phyloP scores from a whole-genome alignment of 306 rosid genomes.

The Lupinus albus region DNA sequence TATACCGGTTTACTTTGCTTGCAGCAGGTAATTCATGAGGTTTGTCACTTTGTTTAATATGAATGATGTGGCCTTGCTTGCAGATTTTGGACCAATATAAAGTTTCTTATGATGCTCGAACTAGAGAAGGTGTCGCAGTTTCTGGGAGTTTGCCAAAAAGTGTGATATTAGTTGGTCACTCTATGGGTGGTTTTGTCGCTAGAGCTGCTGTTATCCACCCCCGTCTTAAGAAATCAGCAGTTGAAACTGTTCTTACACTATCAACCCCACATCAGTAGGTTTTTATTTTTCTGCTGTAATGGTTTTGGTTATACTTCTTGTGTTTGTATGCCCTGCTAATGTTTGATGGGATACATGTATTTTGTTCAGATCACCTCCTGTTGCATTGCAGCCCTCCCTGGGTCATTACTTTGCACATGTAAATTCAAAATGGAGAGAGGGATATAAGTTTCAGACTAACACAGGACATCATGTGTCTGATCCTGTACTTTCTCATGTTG shows the following conservation, averaged over 20 bases:
- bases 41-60: constrained; percentile 27
- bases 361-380: constrained; percentile 92
- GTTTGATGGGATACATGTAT: constrained; percentile 50
- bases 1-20: constrained; percentile 35
- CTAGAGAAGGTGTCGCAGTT: constrained; percentile 70
- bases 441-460: constrained; percentile 67
- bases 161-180: constrained; percentile 97
- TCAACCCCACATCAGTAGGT: constrained; percentile 94
- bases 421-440: constrained; percentile 86
- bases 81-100: constrained; percentile 92
- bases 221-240: constrained; percentile 78
- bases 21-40: constrained; percentile 30
- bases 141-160: constrained; percentile 77
- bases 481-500: constrained; percentile 77
- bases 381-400: constrained; percentile 95
- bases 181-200: constrained; percentile 99
- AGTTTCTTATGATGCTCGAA: constrained; percentile 78
- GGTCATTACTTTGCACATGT: constrained; percentile 80
- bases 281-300: constrained; percentile 9
- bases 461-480: constrained; percentile 67
- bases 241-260: constrained; percentile 90
- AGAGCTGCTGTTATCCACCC: constrained; percentile 91
- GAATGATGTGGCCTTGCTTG: constrained; percentile 40
- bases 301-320: constrained; percentile 32
- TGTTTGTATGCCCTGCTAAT: constrained; percentile 35